phyloP scores from a whole-genome alignment of 768 basidiomycete genomes.

The Boletus sp. region DNA sequence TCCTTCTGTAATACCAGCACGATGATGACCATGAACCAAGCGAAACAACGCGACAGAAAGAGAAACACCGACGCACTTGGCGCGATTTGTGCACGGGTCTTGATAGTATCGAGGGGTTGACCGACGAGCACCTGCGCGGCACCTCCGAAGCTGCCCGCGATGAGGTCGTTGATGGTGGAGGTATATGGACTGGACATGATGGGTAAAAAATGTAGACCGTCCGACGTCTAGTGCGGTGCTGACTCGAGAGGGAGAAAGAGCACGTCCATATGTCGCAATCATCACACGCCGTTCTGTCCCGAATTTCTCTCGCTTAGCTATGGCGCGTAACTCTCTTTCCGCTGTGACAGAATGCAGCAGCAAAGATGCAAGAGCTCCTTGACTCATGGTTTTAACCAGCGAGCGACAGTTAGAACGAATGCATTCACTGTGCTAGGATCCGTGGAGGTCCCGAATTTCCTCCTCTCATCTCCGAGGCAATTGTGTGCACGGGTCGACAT shows the following conservation, averaged over 20 bases:
- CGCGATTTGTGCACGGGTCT: conserved; percentile 85
- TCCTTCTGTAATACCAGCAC: conserved; percentile 46
- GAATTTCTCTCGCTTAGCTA: neutral
- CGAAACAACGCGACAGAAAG: neutral
- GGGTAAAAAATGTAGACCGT: neutral
- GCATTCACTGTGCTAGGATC: neutral
- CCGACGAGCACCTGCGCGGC: conserved; percentile 95
- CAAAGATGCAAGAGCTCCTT: no score
- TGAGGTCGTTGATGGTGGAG: conserved; percentile 74
- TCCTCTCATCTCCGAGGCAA: neutral
- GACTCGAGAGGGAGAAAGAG: neutral
- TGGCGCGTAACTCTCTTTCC: neutral
- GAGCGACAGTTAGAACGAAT: neutral
- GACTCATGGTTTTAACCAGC: neutral
- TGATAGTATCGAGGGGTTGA: conserved; percentile 85
- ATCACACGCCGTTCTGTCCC: neutral
- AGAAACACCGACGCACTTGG: conserved; percentile 54
- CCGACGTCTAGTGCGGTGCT: neutral
- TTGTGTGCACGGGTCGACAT: neutral
- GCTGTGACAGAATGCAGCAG: neutral
- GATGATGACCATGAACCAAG: conserved; percentile 2
- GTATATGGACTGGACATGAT: conserved; percentile 31
- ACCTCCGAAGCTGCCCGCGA: conserved; percentile 89
- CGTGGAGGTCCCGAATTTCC: no score
- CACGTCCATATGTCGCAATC: neutral